Evolutionary conservation across 768 basidiomycete genomes (phyloP).

Genomic region (Brasilioporus rufonigricans): DNA sequence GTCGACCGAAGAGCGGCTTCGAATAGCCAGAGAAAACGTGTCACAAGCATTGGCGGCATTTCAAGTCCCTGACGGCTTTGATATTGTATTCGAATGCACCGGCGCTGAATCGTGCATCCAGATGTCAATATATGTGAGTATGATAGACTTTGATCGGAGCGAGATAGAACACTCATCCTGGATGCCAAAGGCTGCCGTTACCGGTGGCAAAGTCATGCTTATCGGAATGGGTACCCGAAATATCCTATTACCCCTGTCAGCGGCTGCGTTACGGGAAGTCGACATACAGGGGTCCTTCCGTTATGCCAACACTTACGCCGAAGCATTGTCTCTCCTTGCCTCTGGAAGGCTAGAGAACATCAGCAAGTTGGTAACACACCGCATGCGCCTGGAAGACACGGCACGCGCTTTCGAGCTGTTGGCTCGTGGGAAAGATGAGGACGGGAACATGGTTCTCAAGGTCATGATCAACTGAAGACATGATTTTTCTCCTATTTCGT

Average conservation of each 20-base stretch:
- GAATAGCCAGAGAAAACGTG: slow-evolving; percentile 58
- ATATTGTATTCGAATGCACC: slow-evolving; percentile 93
- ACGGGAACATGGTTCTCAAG: slow-evolving; percentile 85
- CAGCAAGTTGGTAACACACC: slow-evolving; percentile 78
- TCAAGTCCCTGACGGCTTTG: slow-evolving; percentile 73
- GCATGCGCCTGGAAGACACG: slow-evolving; percentile 62
- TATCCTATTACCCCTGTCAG: slow-evolving; percentile 77
- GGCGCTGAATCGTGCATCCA: slow-evolving; percentile 92
- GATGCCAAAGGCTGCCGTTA: slow-evolving; percentile 56
- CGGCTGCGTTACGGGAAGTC: slow-evolving; percentile 83
- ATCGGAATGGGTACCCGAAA: slow-evolving; percentile 94
- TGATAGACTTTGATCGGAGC: slow-evolving; percentile 9
- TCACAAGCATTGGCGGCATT: slow-evolving; percentile 53
- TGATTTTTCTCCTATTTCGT: not conserved
- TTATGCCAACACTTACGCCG: slow-evolving; percentile 86
- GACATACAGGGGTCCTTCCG: slow-evolving; percentile 92
- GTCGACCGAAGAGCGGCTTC: slow-evolving; percentile 55
- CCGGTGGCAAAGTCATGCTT: slow-evolving; percentile 89
- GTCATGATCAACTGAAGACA: slow-evolving; percentile 65
- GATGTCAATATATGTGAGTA: slow-evolving; percentile 82
- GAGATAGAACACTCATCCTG: slow-evolving; percentile 12
- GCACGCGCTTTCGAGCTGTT: slow-evolving; percentile 81
- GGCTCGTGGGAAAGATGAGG: slow-evolving; percentile 70
- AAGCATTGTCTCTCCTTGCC: slow-evolving; percentile 72
- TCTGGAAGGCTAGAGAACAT: slow-evolving; percentile 64